A percentile compares a stretch with the other conserved stretches of the same genome.
These are phyloP conservation scores for Psophocarpus tetragonolobus DNA, from an alignment of 306 rosid genomes.

Conservation along the genomic window DNA sequence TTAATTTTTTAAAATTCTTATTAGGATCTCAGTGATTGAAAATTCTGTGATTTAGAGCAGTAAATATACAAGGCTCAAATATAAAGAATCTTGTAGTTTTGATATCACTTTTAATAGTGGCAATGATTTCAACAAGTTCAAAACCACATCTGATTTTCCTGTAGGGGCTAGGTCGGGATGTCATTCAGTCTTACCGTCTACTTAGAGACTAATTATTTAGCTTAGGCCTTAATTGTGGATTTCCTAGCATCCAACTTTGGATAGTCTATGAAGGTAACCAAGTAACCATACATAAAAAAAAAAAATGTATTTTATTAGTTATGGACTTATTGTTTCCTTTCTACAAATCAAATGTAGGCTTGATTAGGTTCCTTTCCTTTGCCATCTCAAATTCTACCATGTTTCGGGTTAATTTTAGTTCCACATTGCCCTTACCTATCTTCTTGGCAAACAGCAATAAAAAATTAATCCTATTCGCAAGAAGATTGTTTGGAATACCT, in stretches of 20 bases:
- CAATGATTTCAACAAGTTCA: background rate
- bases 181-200: background rate
- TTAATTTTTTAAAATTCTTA: background rate
- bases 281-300: background rate
- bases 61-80: slow-evolving; percentile 5
- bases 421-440: background rate
- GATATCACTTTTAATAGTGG: background rate
- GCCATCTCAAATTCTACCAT: background rate
- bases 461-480: background rate
- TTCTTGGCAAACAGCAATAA: background rate
- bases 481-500: background rate
- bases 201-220: background rate
- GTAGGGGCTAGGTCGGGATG: background rate
- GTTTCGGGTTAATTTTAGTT: background rate
- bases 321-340: too few species aligned
- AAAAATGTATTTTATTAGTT: background rate
- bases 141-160: background rate
- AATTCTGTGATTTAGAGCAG: background rate
- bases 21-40: background rate
- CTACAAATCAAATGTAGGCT: background rate
- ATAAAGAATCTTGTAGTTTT: background rate
- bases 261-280: background rate
- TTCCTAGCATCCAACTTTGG: background rate
- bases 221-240: background rate
- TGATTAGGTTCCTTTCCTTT: background rate